These are phyloP conservation scores for Amphicarpaea edgeworthii DNA, from an alignment of 306 rosid species.

Conservation along the genomic window DNA sequence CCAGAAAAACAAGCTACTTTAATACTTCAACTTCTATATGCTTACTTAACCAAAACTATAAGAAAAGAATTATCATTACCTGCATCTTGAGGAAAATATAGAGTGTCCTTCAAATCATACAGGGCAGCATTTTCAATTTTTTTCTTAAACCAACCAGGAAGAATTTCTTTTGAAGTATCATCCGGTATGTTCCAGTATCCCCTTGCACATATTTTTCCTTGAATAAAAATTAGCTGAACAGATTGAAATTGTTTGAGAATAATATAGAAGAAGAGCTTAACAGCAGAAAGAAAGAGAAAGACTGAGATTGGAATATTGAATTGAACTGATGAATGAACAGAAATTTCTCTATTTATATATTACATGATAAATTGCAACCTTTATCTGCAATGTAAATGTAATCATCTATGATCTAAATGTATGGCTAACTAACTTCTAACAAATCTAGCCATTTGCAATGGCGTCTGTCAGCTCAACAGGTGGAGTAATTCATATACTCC, in stretches of 20 bases:
- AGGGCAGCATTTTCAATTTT: conserved; percentile 65
- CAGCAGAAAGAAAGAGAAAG: conserved; percentile 3
- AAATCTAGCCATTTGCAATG: background rate
- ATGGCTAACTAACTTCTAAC: conserved; percentile 6
- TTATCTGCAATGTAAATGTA: background rate
- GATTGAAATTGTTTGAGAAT: conserved; percentile 20
- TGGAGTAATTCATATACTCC: background rate
- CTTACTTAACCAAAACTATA: conserved; percentile 5
- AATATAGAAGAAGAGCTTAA: background rate
- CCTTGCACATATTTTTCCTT: conserved; percentile 72
- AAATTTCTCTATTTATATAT: conserved; percentile 1
- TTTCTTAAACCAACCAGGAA: conserved; percentile 69
- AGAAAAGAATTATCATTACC: conserved; percentile 52
- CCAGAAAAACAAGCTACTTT: background rate
- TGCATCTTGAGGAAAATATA: conserved; percentile 83
- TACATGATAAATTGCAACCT: background rate
- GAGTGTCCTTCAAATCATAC: conserved; percentile 60
- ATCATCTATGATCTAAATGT: conserved; percentile 2
- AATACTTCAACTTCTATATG: background rate
- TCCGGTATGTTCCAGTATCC: conserved; percentile 84
- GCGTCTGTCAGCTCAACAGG: background rate
- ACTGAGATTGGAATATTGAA: conserved; percentile 8
- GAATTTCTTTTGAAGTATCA: conserved; percentile 55
- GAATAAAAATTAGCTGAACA: conserved; percentile 71
- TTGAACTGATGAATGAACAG: background rate